These are phyloP conservation scores for Capsicum baccatum DNA, from an alignment of 257 asterid species.

Conservation along the genomic window DNA sequence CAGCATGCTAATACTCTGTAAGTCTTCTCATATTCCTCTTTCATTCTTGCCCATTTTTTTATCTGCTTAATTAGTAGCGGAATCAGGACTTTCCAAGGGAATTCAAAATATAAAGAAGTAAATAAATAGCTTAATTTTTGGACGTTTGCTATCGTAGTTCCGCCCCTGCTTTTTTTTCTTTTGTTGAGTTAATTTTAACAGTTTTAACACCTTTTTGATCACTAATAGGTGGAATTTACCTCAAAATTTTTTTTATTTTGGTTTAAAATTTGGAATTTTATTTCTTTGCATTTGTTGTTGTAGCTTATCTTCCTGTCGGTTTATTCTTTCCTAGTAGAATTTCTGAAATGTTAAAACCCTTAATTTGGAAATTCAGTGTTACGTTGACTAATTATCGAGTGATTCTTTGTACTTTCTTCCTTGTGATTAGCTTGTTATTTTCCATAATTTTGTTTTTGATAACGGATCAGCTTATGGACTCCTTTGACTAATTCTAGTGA, in stretches of 20 bases:
- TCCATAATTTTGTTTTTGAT: neutral
- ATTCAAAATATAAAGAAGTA: no score
- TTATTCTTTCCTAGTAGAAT: neutral
- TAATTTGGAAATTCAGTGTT: neutral
- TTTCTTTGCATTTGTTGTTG: neutral
- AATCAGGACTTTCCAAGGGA: no score
- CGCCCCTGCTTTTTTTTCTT: no score
- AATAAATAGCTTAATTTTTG: no score
- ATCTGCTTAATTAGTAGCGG: no score
- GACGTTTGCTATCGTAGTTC: no score
- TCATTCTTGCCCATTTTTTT: neutral
- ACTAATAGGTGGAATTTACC: neutral
- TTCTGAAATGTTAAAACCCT: conserved; percentile 8
- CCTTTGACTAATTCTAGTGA: no score
- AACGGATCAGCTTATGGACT: no score
- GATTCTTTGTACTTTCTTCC: neutral
- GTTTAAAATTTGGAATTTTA: neutral
- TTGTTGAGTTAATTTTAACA: neutral
- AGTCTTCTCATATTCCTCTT: neutral
- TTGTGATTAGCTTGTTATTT: neutral
- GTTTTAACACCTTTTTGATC: neutral
- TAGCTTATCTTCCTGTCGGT: neutral
- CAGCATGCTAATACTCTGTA: conserved; percentile 92
- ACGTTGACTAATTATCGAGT: neutral
- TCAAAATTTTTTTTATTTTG: neutral